Evolutionary conservation across 805 yeast species (phyloP).

Genomic region (Groenewaldozyma tartarivorans): DNA sequence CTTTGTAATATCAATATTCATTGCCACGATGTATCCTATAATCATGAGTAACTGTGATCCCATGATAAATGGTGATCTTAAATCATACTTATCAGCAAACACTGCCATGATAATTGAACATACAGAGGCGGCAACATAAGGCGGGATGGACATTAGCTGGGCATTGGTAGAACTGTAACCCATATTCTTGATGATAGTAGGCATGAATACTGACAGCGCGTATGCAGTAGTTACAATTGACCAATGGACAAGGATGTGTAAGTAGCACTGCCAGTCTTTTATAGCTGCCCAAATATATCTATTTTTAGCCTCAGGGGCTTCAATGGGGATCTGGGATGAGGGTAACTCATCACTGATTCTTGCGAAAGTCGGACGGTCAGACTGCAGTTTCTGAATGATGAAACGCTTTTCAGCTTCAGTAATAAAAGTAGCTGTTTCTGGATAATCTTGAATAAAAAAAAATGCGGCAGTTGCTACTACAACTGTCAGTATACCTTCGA

Average conservation of each 20-base stretch:
- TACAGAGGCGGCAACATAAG: conserved; percentile 30
- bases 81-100: conserved; percentile 26
- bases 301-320: neutral
- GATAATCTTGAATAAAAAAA: conserved; percentile 36
- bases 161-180: conserved; percentile 58
- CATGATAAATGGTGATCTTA: conserved; percentile 22
- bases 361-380: conserved; percentile 1
- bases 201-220: conserved; percentile 38
- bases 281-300: conserved; percentile 4
- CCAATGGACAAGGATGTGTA: conserved; percentile 42
- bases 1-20: conserved; percentile 33
- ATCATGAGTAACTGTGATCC: conserved; percentile 22
- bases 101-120: conserved; percentile 14
- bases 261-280: conserved; percentile 17
- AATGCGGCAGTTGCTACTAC: conserved; percentile 24
- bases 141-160: conserved; percentile 17
- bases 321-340: no score
- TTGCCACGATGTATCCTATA: conserved; percentile 33
- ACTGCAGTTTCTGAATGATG: conserved; percentile 40
- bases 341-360: neutral
- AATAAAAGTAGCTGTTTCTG: conserved; percentile 45
- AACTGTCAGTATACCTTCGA: conserved; percentile 35
- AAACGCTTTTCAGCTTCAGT: conserved; percentile 35
- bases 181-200: conserved; percentile 42
- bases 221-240: conserved; percentile 42